Percentiles rank a stretch among this genome's conserved stretches.
phyloP scores from a whole-genome alignment of 257 asterid species.

The Ophiorrhiza pumila region DNA sequence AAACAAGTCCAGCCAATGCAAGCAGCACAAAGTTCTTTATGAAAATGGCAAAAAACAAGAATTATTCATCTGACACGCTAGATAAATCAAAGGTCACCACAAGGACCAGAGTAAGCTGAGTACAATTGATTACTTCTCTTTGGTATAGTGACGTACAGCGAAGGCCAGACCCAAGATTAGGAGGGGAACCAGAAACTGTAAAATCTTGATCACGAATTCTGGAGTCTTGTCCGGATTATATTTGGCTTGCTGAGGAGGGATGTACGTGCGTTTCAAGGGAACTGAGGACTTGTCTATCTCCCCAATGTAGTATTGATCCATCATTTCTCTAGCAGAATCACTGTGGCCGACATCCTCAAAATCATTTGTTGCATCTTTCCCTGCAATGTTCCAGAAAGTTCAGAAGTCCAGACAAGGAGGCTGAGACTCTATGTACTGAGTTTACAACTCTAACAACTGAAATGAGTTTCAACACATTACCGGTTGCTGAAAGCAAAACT shows the following conservation, averaged over 20 bases:
- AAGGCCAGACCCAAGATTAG: constrained; percentile 74
- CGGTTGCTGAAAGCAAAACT: constrained; percentile 77
- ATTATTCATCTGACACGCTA: constrained; percentile 21
- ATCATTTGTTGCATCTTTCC: constrained; percentile 81
- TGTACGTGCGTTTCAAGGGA: constrained; percentile 54
- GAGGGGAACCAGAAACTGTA: constrained; percentile 78
- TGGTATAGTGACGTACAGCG: constrained; percentile 70
- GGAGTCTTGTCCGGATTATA: constrained; percentile 55
- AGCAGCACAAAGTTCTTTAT: neutral
- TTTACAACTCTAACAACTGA: neutral
- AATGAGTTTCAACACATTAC: constrained; percentile 24
- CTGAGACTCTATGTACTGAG: too few relatives aligned
- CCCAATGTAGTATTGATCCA: constrained; percentile 69
- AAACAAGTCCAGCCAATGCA: neutral
- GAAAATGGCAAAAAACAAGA: too few relatives aligned
- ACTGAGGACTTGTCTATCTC: constrained; percentile 54
- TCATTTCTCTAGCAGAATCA: constrained; percentile 61
- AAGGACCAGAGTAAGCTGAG: constrained; percentile 8
- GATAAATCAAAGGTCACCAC: constrained; percentile 12
- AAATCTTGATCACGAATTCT: constrained; percentile 57
- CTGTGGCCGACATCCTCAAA: constrained; percentile 87
- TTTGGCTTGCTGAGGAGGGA: constrained; percentile 36
- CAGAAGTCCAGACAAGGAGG: neutral
- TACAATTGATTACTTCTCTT: constrained; percentile 44
- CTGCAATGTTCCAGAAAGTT: constrained; percentile 30